Conservation (phyloP, 768 basidiomycete genomes). For the Kwoniella bestiolae region DNA sequence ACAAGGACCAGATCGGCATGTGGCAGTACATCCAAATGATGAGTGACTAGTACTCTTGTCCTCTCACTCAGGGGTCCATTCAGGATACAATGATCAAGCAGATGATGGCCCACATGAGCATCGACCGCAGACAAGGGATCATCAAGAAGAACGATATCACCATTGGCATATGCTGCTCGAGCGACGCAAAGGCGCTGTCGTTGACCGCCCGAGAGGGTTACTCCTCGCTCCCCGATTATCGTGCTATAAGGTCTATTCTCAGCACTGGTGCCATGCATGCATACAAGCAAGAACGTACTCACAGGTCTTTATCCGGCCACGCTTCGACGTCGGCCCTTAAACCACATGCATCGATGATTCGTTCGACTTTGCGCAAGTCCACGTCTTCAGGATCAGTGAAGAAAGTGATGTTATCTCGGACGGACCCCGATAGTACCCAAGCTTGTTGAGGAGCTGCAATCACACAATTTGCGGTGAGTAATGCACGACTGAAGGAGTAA, state of each 20-base stretch:
- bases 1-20: slow-evolving; percentile 53
- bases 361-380: slow-evolving; percentile 31
- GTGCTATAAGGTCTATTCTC: slow-evolving; percentile 49
- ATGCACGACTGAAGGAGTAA: too few species aligned
- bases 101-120: slow-evolving; percentile 71
- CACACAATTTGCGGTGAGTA: too few species aligned
- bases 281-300: too few species aligned
- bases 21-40: slow-evolving; percentile 54
- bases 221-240: slow-evolving; percentile 81
- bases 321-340: slow-evolving; percentile 41
- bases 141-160: slow-evolving; percentile 55
- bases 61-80: slow-evolving; percentile 60
- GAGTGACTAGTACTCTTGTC: slow-evolving; percentile 66
- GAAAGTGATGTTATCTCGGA: slow-evolving; percentile 56
- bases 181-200: slow-evolving; percentile 50
- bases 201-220: slow-evolving; percentile 57
- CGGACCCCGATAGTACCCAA: slow-evolving; percentile 54
- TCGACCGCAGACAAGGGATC: slow-evolving; percentile 73
- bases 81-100: slow-evolving; percentile 67
- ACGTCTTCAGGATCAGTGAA: slow-evolving; percentile 13
- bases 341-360: slow-evolving; percentile 51
- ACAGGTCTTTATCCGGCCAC: slow-evolving; percentile 39
- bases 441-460: slow-evolving; percentile 52
- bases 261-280: too few species aligned
- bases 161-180: slow-evolving; percentile 43